phyloP scores from a whole-genome alignment of 805 yeast genomes.

The Candida tammaniensis region DNA sequence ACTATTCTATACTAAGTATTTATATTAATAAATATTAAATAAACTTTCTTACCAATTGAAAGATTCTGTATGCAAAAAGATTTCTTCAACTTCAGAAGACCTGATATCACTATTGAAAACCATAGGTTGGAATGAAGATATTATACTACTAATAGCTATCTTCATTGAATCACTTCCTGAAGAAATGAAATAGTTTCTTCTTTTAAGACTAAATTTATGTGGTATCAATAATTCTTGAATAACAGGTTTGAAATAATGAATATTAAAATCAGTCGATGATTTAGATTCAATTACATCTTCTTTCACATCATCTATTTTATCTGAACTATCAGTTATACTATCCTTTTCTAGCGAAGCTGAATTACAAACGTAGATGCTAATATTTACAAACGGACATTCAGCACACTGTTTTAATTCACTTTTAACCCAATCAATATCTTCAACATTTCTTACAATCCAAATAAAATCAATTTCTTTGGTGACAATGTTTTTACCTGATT shows the following conservation, averaged over 20 bases:
- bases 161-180: constrained; percentile 48
- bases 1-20: too few relatives aligned
- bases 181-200: constrained; percentile 40
- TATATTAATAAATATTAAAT: too few relatives aligned
- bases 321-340: background rate
- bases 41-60: constrained; percentile 42
- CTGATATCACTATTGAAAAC: constrained; percentile 28
- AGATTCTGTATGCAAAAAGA: constrained; percentile 50
- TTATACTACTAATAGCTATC: constrained; percentile 34
- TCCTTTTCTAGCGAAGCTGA: background rate
- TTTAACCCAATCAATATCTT: constrained; percentile 38
- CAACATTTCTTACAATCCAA: constrained; percentile 41
- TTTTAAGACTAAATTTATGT: constrained; percentile 14
- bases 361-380: constrained; percentile 23
- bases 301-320: background rate
- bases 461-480: constrained; percentile 34
- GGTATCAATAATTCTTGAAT: constrained; percentile 16
- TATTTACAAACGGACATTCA: constrained; percentile 18
- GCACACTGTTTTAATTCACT: constrained; percentile 32
- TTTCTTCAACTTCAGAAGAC: constrained; percentile 34
- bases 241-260: constrained; percentile 17
- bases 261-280: background rate
- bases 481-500: constrained; percentile 11
- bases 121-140: constrained; percentile 38
- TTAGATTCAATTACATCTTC: background rate